Evolutionary conservation across 148 eudicot species (phyloP), one percentile per base, ranked within the genome.

Genomic region (Spergularia marina): DNA sequence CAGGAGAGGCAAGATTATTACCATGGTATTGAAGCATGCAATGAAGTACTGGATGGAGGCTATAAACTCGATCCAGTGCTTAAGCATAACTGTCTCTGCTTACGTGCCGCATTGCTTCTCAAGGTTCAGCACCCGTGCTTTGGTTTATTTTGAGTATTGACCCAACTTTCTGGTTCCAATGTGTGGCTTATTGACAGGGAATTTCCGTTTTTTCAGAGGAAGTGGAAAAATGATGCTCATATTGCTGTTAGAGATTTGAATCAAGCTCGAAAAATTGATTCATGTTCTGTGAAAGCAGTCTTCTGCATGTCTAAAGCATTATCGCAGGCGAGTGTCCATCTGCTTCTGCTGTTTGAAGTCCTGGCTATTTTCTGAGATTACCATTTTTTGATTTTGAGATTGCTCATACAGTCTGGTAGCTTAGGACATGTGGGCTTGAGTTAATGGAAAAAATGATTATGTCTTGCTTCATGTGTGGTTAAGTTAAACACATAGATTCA

Each of bases 211-310:
- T 73, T 13, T 21, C 90, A 95, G 99, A 75, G 97, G 70, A 87
- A 88, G 77, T 95, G 99, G 97, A 95, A 91, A 86, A 95, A 87
- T 86, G 99, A 95, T 76, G 87, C 91, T 74, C 86, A 86, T 79
- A 84, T 95, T 92, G 94, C 99, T 69, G 73, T 92, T 58, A 89
- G 90, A 84, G 98, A 95, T 86, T 85, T 93, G 74, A 76, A 83
- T 72, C 84, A 74, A 85, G 99, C 99, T 84, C 84, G 84, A 64
- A 85, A 84, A 80, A 83, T 92, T 30, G 77, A 92, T 78, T 82
- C 92, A 58, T 90, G 90, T 65, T 95, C 98, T 18, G 70, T 86
- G 72, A 89, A 79, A 82, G 91, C 92, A 75, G 82, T 88, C 60
- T 82, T 79, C 77, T 84, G 79, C 72, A 89, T 87, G 86, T 81